phyloP scores from a whole-genome alignment of 441 rosid genomes.

The Pelargonium myrrhifolium region DNA sequence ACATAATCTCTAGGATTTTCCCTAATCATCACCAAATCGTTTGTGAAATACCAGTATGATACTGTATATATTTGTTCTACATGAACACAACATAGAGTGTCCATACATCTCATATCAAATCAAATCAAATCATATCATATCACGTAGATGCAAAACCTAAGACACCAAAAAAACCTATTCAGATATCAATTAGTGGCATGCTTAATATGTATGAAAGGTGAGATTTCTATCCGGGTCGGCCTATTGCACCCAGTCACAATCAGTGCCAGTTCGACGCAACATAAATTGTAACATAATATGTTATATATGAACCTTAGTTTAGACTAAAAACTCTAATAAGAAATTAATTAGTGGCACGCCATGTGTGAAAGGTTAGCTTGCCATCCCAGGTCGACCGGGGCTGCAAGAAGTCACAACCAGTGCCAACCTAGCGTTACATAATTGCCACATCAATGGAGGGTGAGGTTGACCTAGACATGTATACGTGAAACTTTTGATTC shows the following conservation, averaged over 20 bases:
- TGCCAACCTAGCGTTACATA: neutral
- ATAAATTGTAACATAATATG: no score
- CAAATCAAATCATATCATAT: slow-evolving; percentile 14
- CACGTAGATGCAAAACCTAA: no score
- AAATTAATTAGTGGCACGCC: no score
- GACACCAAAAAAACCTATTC: no score
- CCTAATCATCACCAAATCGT: slow-evolving; percentile 20
- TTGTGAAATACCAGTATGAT: neutral
- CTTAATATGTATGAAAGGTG: slow-evolving; percentile 3
- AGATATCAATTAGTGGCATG: slow-evolving; percentile 11
- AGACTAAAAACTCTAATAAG: no score
- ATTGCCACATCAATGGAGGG: slow-evolving; percentile 23
- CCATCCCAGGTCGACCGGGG: no score
- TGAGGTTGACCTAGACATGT: slow-evolving; percentile 28
- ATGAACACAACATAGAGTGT: slow-evolving; percentile 6
- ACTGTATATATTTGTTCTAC: neutral
- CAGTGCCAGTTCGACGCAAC: no score
- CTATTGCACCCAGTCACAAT: no score
- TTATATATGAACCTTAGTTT: no score
- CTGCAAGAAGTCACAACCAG: no score
- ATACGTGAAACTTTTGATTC: neutral
- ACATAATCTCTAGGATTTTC: slow-evolving; percentile 13
- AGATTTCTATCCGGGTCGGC: neutral
- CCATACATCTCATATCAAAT: no score
- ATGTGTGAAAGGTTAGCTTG: no score